phyloP scores from a whole-genome alignment of 1,284 basidiomycete species.

The Takashimella koratensis region DNA sequence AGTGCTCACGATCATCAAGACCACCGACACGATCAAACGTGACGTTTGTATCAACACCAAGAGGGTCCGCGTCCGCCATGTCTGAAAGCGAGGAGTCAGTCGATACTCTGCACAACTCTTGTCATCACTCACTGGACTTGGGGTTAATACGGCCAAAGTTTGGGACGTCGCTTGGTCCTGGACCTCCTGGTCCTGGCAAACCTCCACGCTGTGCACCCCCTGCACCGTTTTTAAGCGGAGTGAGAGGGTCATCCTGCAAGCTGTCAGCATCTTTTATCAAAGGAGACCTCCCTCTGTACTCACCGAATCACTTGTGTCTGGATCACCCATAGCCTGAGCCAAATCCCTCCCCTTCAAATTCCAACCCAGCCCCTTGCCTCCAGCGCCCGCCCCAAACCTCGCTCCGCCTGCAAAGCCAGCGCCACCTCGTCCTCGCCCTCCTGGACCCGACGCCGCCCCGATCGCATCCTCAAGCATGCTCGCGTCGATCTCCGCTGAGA shows the following conservation, averaged over 20 bases:
- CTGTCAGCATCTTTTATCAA: slow-evolving; percentile 1
- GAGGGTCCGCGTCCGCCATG: slow-evolving; percentile 93
- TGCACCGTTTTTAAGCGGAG: slow-evolving; percentile 24
- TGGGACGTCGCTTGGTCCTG: slow-evolving; percentile 55
- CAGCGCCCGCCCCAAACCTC: slow-evolving; percentile 26
- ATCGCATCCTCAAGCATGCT: slow-evolving; percentile 28
- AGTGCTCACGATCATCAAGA: slow-evolving; percentile 75
- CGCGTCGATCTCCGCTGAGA: slow-evolving; percentile 31
- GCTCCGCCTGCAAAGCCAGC: slow-evolving; percentile 30
- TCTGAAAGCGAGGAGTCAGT: slow-evolving; percentile 51
- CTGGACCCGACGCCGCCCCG: slow-evolving; percentile 28
- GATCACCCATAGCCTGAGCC: slow-evolving; percentile 43
- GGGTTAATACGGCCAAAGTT: slow-evolving; percentile 48
- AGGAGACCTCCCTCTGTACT: slow-evolving; percentile 5
- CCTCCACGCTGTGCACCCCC: slow-evolving; percentile 13
- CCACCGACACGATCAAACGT: slow-evolving; percentile 98
- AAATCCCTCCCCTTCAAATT: slow-evolving; percentile 29
- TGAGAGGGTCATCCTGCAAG: slow-evolving; percentile 25
- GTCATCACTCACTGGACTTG: slow-evolving; percentile 31
- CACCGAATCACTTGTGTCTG: slow-evolving; percentile 43
- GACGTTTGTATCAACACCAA: slow-evolving; percentile 89
- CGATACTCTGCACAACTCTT: slow-evolving; percentile 12
- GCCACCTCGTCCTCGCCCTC: slow-evolving; percentile 24
- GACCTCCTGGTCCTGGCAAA: slow-evolving; percentile 73
- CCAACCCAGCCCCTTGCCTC: slow-evolving; percentile 31